These are phyloP conservation scores for Arthonia radiata DNA, from an alignment of 495 filamentous ascomycete genomes.

Conservation along the genomic window DNA sequence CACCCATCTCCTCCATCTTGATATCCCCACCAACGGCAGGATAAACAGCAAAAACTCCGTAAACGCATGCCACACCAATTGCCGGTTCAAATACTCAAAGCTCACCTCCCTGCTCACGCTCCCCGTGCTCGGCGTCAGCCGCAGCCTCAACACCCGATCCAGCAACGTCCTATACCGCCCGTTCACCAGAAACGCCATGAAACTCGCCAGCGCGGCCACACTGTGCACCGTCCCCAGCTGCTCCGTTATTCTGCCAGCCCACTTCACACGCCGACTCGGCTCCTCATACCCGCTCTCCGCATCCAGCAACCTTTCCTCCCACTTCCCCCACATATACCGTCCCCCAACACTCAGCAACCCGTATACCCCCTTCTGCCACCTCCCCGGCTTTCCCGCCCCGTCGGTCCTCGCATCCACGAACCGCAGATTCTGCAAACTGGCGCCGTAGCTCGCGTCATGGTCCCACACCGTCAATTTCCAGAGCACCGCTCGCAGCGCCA, in stretches of 20 bases:
- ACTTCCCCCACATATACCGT: conserved; percentile 68
- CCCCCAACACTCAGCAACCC: conserved; percentile 70
- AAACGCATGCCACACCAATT: conserved; percentile 96
- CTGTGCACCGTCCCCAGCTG: conserved; percentile 47
- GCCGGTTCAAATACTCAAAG: conserved; percentile 92
- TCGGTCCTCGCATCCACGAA: conserved; percentile 63
- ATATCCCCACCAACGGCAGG: conserved; percentile 77
- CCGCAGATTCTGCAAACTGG: conserved; percentile 67
- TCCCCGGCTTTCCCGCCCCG: conserved; percentile 33
- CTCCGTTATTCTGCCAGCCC: conserved; percentile 42
- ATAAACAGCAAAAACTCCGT: conserved; percentile 95
- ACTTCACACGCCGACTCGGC: conserved; percentile 20
- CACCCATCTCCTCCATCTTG: conserved; percentile 78
- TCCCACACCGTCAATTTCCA: conserved; percentile 97
- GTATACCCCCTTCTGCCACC: conserved; percentile 62
- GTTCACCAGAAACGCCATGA: conserved; percentile 71
- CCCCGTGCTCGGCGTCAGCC: conserved; percentile 56
- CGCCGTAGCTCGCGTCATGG: conserved; percentile 83
- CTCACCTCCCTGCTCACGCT: conserved; percentile 75
- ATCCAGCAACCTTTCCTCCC: conserved; percentile 65
- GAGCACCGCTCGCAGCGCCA: conserved; percentile 50
- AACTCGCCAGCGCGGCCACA: conserved; percentile 55
- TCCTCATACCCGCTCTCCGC: conserved; percentile 47
- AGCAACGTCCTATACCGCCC: conserved; percentile 77
- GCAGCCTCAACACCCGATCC: conserved; percentile 65